Evolutionary conservation across 148 eudicot genomes (phyloP).

Genomic region (Gaultheria prostrata): DNA sequence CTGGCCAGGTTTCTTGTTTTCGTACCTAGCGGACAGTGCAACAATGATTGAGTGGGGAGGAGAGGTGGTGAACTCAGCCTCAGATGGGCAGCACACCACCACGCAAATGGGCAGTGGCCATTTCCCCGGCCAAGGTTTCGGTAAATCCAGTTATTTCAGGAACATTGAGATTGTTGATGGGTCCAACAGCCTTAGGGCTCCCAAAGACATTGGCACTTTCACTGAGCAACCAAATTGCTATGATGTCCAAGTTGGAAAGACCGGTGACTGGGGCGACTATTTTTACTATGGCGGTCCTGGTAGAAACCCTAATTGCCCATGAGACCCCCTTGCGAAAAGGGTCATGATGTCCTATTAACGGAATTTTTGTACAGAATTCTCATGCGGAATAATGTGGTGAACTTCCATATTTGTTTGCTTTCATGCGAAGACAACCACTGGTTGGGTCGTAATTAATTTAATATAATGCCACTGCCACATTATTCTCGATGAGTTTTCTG

Average conservation of each 20-base stretch:
- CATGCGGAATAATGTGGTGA: not conserved
- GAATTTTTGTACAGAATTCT: not conserved
- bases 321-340: constrained; percentile 2
- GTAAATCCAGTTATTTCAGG: constrained; percentile 76
- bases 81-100: constrained; percentile 83
- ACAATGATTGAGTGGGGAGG: constrained; percentile 96
- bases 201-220: constrained; percentile 61
- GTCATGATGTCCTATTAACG: not conserved
- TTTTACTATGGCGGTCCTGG: constrained; percentile 97
- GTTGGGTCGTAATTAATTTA: not conserved
- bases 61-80: constrained; percentile 82
- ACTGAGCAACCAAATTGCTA: constrained; percentile 82
- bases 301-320: constrained; percentile 67
- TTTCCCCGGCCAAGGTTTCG: constrained; percentile 85
- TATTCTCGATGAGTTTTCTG: not conserved
- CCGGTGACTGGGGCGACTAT: constrained; percentile 70
- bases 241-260: constrained; percentile 62
- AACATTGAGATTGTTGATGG: constrained; percentile 81
- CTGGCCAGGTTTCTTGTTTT: constrained; percentile 83
- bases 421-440: not conserved
- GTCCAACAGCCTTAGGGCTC: constrained; percentile 70
- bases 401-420: not conserved
- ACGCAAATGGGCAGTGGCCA: constrained; percentile 97
- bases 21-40: constrained; percentile 76
- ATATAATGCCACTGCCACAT: not conserved